These are phyloP conservation scores for Leccinum pallidistipes DNA, from an alignment of 1,284 basidiomycete genomes.

Conservation along the genomic window DNA sequence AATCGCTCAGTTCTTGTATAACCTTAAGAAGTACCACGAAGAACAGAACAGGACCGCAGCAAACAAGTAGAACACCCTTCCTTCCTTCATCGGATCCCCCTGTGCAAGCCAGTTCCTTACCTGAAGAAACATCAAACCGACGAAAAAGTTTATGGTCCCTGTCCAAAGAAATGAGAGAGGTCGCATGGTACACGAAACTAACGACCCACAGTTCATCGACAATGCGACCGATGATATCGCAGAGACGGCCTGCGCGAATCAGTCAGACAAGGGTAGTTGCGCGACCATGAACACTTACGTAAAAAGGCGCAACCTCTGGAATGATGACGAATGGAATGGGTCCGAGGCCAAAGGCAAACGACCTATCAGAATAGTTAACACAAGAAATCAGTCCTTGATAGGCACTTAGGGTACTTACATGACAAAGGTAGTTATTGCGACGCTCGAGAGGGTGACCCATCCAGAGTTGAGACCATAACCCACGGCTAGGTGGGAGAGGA, in stretches of 20 bases:
- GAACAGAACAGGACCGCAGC: constrained; percentile 47
- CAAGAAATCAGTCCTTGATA: not conserved
- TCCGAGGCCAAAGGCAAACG: constrained; percentile 89
- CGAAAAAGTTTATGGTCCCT: constrained; percentile 84
- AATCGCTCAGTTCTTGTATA: constrained; percentile 37
- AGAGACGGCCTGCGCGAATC: constrained; percentile 65
- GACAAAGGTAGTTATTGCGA: constrained; percentile 82
- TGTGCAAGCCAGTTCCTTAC: constrained; percentile 72
- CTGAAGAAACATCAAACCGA: constrained; percentile 82
- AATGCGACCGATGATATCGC: constrained; percentile 82
- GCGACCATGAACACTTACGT: constrained; percentile 47
- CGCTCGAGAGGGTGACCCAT: constrained; percentile 61
- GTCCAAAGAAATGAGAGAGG: constrained; percentile 1
- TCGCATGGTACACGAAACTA: not conserved
- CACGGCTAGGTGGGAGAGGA: constrained; percentile 66
- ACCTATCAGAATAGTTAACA: constrained; percentile 43
- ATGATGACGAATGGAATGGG: constrained; percentile 92
- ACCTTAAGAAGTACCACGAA: constrained; percentile 38
- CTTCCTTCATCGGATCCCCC: constrained; percentile 66
- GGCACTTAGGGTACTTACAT: constrained; percentile 52
- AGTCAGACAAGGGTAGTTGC: not conserved
- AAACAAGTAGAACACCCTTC: constrained; percentile 84
- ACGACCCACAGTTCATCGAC: constrained; percentile 74
- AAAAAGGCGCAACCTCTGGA: constrained; percentile 84
- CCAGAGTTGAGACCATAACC: constrained; percentile 73